Conservation (phyloP, 2,329 filamentous ascomycete genomes). For the Blumeria hordei region DNA sequence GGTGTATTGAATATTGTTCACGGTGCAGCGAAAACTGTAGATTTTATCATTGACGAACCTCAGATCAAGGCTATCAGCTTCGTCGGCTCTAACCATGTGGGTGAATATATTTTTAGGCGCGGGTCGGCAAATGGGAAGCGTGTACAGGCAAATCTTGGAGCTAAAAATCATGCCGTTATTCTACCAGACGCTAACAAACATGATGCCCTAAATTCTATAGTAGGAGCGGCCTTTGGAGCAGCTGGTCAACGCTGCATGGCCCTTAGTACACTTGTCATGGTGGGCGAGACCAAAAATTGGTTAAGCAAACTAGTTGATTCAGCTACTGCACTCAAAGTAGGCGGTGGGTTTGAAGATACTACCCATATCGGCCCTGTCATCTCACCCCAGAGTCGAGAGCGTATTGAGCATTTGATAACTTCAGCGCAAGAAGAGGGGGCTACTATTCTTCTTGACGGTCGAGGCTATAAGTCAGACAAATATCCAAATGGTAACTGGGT, state of each 20-base stretch:
- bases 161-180: conserved; percentile 72
- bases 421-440: conserved; percentile 62
- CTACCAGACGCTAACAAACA: conserved; percentile 79
- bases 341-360: conserved; percentile 60
- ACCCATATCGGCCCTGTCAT: conserved; percentile 68
- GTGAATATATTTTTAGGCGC: conserved; percentile 63
- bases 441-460: conserved; percentile 58
- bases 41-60: conserved; percentile 70
- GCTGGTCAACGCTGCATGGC: conserved; percentile 77
- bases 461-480: conserved; percentile 48
- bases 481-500: conserved; percentile 75
- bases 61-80: conserved; percentile 72
- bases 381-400: conserved; percentile 50
- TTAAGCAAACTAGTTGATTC: conserved; percentile 53
- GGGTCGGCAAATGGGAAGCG: conserved; percentile 70
- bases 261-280: conserved; percentile 58
- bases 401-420: conserved; percentile 53
- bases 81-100: conserved; percentile 68
- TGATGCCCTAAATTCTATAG: conserved; percentile 63
- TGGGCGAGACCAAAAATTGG: conserved; percentile 70
- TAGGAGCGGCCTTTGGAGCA: conserved; percentile 64
- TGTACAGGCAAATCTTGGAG: conserved; percentile 67
- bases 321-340: conserved; percentile 47
- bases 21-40: conserved; percentile 55
- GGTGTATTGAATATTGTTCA: conserved; percentile 70